These are phyloP conservation scores for Mycena polygramma DNA, from an alignment of 768 basidiomycete species.

Conservation along the genomic window DNA sequence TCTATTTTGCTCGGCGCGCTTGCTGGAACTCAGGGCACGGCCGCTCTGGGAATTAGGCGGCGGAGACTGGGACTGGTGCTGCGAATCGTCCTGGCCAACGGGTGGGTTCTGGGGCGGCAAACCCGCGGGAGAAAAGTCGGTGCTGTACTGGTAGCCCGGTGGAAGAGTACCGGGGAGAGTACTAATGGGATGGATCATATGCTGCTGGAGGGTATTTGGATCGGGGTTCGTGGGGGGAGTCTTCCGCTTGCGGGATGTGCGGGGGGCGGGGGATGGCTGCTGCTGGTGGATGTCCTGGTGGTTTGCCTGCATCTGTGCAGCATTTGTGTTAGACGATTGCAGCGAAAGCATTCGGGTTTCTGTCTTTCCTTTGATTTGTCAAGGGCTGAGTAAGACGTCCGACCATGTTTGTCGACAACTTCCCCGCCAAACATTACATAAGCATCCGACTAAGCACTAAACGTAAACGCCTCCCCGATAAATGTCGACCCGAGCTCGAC, in stretches of 20 bases:
- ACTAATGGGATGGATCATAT: constrained; percentile 55
- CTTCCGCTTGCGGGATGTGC: constrained; percentile 75
- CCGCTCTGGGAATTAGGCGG: constrained; percentile 50
- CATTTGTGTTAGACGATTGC: constrained; percentile 22
- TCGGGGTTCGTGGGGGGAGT: constrained; percentile 62
- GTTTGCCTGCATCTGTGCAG: constrained; percentile 12
- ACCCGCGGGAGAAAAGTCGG: constrained; percentile 69
- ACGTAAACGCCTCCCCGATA: too few species aligned
- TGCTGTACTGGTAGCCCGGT: constrained; percentile 62
- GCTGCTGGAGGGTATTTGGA: constrained; percentile 44
- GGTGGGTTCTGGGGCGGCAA: constrained; percentile 53
- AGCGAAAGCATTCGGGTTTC: constrained; percentile 15
- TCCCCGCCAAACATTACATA: not conserved
- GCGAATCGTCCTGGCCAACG: constrained; percentile 42
- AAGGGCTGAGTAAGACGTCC: constrained; percentile 11
- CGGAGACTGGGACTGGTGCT: constrained; percentile 48
- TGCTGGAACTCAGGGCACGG: constrained; percentile 80
- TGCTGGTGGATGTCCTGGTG: constrained; percentile 48
- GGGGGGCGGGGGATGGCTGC: constrained; percentile 54
- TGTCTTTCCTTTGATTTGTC: not conserved
- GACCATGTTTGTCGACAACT: not conserved
- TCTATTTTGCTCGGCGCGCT: constrained; percentile 94
- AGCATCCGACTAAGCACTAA: too few species aligned
- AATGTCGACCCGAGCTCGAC: constrained; percentile 45
- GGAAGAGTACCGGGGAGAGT: constrained; percentile 58